Conservation (phyloP, 2,329 filamentous ascomycete species). For the Cladophialophora exuberans region DNA sequence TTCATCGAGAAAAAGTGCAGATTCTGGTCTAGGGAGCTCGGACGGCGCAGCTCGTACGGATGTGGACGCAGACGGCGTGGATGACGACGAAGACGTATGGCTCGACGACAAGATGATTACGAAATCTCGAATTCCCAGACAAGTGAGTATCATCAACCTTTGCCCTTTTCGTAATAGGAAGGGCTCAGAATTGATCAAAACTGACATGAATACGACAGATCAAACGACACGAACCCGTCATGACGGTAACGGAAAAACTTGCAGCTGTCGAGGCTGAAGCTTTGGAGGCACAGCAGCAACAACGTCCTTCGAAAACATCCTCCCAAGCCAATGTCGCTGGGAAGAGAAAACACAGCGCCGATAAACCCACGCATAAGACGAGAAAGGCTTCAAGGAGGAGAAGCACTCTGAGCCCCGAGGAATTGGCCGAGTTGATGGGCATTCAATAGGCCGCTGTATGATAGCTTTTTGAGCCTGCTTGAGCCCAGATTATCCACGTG, state of each 20-base stretch:
- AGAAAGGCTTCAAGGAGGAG: constrained; percentile 37
- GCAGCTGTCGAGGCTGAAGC: constrained; percentile 49
- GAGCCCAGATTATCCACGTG: too few species aligned
- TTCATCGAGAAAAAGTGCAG: constrained; percentile 13
- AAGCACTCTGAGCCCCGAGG: constrained; percentile 50
- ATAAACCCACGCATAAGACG: neutral
- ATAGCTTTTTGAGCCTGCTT: neutral
- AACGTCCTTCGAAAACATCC: too few species aligned
- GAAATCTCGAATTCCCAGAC: constrained; percentile 20
- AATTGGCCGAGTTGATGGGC: constrained; percentile 40
- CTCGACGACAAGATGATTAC: constrained; percentile 37
- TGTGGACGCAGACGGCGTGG: constrained; percentile 5
- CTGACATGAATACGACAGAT: constrained; percentile 27
- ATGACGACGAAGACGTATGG: constrained; percentile 19
- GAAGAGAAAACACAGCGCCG: constrained; percentile 23
- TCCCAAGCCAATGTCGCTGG: constrained; percentile 16
- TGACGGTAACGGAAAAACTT: constrained; percentile 48
- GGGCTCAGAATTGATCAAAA: too few species aligned
- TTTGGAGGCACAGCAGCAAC: constrained; percentile 40
- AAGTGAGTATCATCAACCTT: constrained; percentile 11
- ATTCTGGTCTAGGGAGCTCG: constrained; percentile 11
- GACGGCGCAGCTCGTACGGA: constrained; percentile 12
- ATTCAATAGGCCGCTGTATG: constrained; percentile 12
- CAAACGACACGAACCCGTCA: constrained; percentile 32
- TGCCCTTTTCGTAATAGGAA: neutral